Evolutionary conservation across 2,329 filamentous ascomycete species (phyloP), one percentile per base, ranked within the genome.

Genomic region (Apiospora rasikravindrae): DNA sequence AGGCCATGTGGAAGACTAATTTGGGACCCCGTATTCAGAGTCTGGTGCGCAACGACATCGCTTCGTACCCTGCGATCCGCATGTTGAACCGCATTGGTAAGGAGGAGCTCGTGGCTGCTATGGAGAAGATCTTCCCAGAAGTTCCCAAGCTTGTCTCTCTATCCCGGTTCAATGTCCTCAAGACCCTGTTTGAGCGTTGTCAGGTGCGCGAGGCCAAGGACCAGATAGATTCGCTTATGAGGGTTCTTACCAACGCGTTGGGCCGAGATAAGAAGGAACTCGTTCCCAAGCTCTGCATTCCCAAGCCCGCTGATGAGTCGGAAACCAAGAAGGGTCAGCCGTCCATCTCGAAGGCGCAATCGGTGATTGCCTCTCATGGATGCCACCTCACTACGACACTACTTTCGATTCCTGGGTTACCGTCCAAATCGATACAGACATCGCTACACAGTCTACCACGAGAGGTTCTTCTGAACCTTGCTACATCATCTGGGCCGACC

Each of bases 1-100:
- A 98, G 82, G 89, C 90, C 19, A 87, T 99, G 7, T 96, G 97
- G 83, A 90, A 88, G 72, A 91, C 92, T 75, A 90, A 95, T 75
- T 93, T 98, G 82, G 92, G 92, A 73, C 91, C 93, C 19, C 90
- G 94, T 37, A 93, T 98, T 77, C 91, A 91, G 29, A 93, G 90
- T 51, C 88, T 98, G 73, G 90, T 96, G 7, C 92, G 95, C 72
- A 98, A 98, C 80, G 95, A 97, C 77, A 93, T 95, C 68, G 95
- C 96, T 7, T 93, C 91, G 33, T 98, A 98, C 78, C 93, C 97
- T 0, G 94, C 94, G 26, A 93, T 95, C 76, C 90, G 91, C 72
- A 91, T 97, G 4, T 85, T 99, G 61, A 93, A 94, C 80, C 90
- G 96, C 70, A 86, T 98, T 14, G 92, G 94, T 81, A 95, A 94